Evolutionary conservation across 768 basidiomycete genomes (phyloP).

Genomic region (Suillus subluteus): DNA sequence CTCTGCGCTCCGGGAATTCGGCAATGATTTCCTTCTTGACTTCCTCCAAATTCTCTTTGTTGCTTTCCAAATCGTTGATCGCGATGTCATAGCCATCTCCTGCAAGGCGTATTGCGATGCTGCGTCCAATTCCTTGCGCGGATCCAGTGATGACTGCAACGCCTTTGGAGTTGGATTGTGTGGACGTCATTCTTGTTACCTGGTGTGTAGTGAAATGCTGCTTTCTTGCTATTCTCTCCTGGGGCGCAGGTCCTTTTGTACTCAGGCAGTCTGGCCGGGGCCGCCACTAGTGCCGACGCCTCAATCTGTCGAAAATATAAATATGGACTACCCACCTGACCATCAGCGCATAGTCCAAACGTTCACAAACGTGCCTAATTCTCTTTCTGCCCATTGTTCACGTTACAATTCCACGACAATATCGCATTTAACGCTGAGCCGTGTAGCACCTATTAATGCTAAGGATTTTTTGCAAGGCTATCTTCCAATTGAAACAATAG

Average conservation of each 20-base stretch:
- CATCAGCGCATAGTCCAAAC: neutral
- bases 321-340: neutral
- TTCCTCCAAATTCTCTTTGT: slow-evolving; percentile 22
- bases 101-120: slow-evolving; percentile 40
- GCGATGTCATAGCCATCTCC: slow-evolving; percentile 40
- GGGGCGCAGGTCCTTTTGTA: neutral
- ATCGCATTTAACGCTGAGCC: neutral
- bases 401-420: neutral
- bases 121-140: slow-evolving; percentile 36
- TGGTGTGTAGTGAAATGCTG: neutral
- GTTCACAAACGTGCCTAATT: neutral
- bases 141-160: slow-evolving; percentile 37
- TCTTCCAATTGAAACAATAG: neutral
- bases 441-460: neutral
- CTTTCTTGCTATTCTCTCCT: neutral
- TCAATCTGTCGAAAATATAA: neutral
- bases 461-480: neutral
- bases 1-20: slow-evolving; percentile 14
- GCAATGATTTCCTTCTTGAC: slow-evolving; percentile 20
- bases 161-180: slow-evolving; percentile 23
- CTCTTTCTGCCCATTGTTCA: neutral
- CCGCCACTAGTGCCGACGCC: neutral
- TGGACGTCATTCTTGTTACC: neutral
- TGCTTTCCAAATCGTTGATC: slow-evolving; percentile 36
- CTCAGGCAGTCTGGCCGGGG: neutral